Evolutionary conservation across 2,329 filamentous ascomycete species (phyloP).

Genomic region (Fusarium anthophilum): DNA sequence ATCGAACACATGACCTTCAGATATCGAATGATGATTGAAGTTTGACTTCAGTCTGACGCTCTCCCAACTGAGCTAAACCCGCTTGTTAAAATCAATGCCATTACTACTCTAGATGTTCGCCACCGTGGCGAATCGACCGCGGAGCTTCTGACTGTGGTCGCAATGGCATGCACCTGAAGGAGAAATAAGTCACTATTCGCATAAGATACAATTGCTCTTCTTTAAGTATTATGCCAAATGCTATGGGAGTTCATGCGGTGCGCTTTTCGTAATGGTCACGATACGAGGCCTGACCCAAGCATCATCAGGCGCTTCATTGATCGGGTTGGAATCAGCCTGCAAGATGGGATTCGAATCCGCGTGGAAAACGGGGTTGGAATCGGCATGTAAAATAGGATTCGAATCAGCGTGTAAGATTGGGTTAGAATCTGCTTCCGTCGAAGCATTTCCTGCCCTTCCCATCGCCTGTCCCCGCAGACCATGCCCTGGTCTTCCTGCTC

Average conservation of each 20-base stretch:
- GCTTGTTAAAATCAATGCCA: fast-evolving
- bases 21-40: slow-evolving; percentile 36
- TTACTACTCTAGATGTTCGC: fast-evolving
- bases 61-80: slow-evolving; percentile 41
- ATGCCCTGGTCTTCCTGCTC: not conserved
- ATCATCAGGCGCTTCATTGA: not conserved
- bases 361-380: not conserved
- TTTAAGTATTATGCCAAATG: fast-evolving
- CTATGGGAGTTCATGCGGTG: not conserved
- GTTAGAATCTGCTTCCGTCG: not conserved
- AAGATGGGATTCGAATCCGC: not conserved
- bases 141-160: fast-evolving
- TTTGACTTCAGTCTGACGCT: slow-evolving; percentile 34
- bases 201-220: fast-evolving
- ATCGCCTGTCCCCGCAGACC: not conserved
- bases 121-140: fast-evolving
- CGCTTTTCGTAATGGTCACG: not conserved
- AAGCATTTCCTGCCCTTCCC: not conserved
- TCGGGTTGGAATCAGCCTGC: not conserved
- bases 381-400: not conserved
- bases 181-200: not conserved
- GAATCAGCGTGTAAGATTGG: not conserved
- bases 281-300: not conserved
- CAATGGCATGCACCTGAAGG: no score
- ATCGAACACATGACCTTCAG: slow-evolving; percentile 44